These are phyloP conservation scores for Orbilia blumenaviensis DNA, from an alignment of 2,329 filamentous ascomycete genomes.

Conservation along the genomic window DNA sequence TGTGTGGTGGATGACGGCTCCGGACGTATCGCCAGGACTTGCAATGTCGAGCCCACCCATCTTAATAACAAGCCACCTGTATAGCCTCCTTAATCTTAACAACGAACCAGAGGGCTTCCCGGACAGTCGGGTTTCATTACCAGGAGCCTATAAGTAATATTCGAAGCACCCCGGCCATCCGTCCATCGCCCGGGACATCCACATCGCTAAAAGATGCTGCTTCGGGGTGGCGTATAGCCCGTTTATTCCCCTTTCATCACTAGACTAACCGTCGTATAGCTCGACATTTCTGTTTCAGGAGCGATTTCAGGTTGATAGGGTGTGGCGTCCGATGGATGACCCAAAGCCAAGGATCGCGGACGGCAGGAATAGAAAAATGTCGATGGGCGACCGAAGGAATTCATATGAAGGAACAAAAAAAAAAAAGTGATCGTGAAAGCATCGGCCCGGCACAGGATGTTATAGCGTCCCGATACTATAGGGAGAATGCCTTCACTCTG, in stretches of 20 bases:
- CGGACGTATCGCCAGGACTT: no score
- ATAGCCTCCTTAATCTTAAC: constrained; percentile 53
- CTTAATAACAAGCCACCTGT: constrained; percentile 40
- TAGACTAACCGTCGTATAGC: constrained; percentile 2
- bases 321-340: constrained; percentile 31
- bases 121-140: constrained; percentile 51
- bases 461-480: background rate
- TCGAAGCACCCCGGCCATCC: background rate
- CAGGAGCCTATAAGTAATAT: constrained; percentile 46
- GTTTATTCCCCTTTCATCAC: background rate
- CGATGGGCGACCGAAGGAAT: background rate
- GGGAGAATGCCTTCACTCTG: background rate
- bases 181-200: constrained; percentile 5
- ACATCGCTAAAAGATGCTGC: constrained; percentile 42
- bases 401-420: background rate
- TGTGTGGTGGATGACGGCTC: no score
- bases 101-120: constrained; percentile 40
- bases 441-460: background rate
- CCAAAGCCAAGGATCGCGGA: constrained; percentile 20
- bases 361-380: constrained; percentile 2
- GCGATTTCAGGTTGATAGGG: constrained; percentile 23
- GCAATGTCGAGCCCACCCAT: no score
- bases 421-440: background rate
- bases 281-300: constrained; percentile 7
- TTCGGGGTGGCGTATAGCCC: constrained; percentile 2